Evolutionary conservation across 2,329 filamentous ascomycete genomes (phyloP).

Genomic region (Phaeosphaeria sp.): DNA sequence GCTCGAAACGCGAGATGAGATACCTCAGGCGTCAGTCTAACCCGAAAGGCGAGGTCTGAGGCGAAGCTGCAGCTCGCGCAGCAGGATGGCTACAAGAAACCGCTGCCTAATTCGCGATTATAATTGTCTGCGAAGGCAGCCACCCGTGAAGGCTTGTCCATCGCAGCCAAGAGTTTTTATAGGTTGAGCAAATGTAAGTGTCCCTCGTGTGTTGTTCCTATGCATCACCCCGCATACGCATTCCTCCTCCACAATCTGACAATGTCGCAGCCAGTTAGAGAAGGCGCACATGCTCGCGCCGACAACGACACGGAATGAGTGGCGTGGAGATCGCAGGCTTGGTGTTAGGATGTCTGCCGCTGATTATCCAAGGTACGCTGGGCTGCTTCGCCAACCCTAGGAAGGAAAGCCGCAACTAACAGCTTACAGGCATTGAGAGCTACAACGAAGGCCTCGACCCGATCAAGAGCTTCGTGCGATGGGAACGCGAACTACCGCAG

Average conservation of each 20-base stretch:
- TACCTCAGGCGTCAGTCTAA: conserved; percentile 7
- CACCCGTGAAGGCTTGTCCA: conserved; percentile 1
- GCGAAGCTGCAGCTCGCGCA: conserved; percentile 9
- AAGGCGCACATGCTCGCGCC: not conserved
- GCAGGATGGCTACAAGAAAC: conserved; percentile 1
- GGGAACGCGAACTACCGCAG: conserved; percentile 44
- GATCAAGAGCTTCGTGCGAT: conserved; percentile 46
- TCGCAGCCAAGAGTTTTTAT: not conserved
- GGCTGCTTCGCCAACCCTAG: not conserved
- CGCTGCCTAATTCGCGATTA: conserved; percentile 5
- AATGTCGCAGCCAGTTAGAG: conserved; percentile 12
- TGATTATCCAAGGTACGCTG: conserved; percentile 44
- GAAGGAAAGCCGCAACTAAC: not conserved
- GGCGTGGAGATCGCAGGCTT: conserved; percentile 43
- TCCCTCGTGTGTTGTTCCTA: not conserved
- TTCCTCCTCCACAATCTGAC: conserved; percentile 7
- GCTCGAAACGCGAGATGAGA: conserved; percentile 2
- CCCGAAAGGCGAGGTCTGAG: conserved; percentile 11
- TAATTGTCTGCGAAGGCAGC: conserved; percentile 1
- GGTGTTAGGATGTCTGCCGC: conserved; percentile 47
- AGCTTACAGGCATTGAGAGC: conserved; percentile 36
- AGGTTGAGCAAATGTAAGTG: not conserved
- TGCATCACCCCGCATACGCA: not conserved
- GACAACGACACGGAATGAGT: conserved; percentile 28
- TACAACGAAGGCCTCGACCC: conserved; percentile 51